These are phyloP conservation scores for Linum trigynum DNA, from an alignment of 345 rosid genomes.

Conservation along the genomic window DNA sequence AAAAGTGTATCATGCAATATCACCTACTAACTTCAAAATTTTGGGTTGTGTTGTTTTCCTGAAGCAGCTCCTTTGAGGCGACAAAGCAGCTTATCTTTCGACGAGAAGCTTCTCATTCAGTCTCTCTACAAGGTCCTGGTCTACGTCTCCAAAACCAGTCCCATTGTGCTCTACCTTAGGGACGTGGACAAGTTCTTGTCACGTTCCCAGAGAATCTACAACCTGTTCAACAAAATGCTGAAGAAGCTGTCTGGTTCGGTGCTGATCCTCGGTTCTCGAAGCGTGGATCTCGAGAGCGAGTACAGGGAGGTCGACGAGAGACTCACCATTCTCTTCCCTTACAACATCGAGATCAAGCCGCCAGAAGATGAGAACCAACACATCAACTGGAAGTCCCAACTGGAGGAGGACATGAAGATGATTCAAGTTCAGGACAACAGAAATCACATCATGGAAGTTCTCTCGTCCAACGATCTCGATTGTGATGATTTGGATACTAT, in stretches of 20 bases:
- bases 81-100: slow-evolving; percentile 65
- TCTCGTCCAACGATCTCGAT: slow-evolving; percentile 74
- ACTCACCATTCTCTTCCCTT: slow-evolving; percentile 65
- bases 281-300: slow-evolving; percentile 39
- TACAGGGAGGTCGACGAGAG: slow-evolving; percentile 49
- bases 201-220: slow-evolving; percentile 59
- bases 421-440: slow-evolving; percentile 82
- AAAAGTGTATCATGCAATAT: neutral
- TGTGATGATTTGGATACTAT: slow-evolving; percentile 80
- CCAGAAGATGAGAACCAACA: slow-evolving; percentile 72
- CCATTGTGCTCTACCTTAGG: slow-evolving; percentile 71
- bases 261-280: slow-evolving; percentile 74
- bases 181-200: slow-evolving; percentile 58
- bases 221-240: slow-evolving; percentile 68
- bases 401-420: slow-evolving; percentile 93
- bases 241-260: slow-evolving; percentile 69
- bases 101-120: slow-evolving; percentile 76
- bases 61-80: slow-evolving; percentile 48
- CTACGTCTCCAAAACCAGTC: slow-evolving; percentile 64
- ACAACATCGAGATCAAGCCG: slow-evolving; percentile 76
- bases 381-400: slow-evolving; percentile 86
- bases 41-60: slow-evolving; percentile 3
- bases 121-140: slow-evolving; percentile 76
- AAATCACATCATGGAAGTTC: slow-evolving; percentile 85
- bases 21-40: neutral